phyloP scores from a whole-genome alignment of 495 filamentous ascomycete species.

The Trypethelium eluteriae region DNA sequence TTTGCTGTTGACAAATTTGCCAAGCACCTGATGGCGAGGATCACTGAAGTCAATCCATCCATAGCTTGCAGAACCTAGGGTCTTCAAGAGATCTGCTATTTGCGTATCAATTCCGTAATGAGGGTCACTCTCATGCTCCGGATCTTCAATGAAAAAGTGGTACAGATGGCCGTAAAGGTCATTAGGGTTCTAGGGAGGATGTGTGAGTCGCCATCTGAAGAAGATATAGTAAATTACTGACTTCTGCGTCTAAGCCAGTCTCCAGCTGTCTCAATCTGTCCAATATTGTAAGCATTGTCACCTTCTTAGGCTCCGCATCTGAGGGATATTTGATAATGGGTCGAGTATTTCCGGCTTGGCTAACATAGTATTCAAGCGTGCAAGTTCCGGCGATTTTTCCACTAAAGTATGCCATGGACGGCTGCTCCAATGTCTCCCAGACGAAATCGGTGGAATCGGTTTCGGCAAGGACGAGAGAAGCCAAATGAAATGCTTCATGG shows the following conservation, averaged over 20 bases:
- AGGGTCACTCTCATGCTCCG: constrained; percentile 34
- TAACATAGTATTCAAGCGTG: constrained; percentile 53
- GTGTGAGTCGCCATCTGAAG: constrained; percentile 7
- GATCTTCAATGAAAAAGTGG: constrained; percentile 40
- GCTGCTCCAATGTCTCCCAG: constrained; percentile 61
- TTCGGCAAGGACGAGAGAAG: constrained; percentile 31
- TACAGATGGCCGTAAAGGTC: constrained; percentile 35
- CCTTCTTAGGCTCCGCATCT: constrained; percentile 46
- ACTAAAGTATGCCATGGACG: constrained; percentile 53
- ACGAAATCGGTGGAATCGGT: constrained; percentile 38
- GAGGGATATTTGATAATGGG: constrained; percentile 44
- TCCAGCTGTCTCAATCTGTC: constrained; percentile 50
- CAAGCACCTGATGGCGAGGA: constrained; percentile 56
- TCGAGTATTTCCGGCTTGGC: constrained; percentile 42
- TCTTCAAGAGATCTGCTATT: constrained; percentile 59
- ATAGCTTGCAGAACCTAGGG: constrained; percentile 44
- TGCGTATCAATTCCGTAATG: constrained; percentile 55
- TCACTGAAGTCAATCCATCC: constrained; percentile 63
- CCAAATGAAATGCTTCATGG: constrained; percentile 27
- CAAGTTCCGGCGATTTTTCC: constrained; percentile 52
- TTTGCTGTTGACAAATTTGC: constrained; percentile 52
- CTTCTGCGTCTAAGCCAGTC: constrained; percentile 49
- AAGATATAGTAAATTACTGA: constrained; percentile 32
- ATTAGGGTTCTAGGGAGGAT: constrained; percentile 28
- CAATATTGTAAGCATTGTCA: constrained; percentile 46